Percentiles rank a stretch among this genome's conserved stretches.
Evolutionary conservation across 1,284 basidiomycete genomes (phyloP).

Genomic region (Macrocystidia cucumis): DNA sequence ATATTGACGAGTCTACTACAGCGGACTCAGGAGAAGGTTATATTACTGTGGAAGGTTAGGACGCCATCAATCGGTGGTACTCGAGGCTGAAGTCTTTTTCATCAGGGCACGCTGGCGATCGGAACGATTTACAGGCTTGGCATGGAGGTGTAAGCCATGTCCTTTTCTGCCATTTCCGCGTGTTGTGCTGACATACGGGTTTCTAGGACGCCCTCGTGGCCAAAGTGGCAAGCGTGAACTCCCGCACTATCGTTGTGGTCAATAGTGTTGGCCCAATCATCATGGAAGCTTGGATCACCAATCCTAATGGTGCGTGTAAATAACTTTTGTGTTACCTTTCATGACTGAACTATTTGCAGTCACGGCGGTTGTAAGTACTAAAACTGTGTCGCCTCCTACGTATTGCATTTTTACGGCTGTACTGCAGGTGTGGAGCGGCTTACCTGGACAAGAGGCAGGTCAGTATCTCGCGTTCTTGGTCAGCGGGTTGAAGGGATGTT

Average conservation of each 20-base stretch:
- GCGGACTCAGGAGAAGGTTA: conserved; percentile 45
- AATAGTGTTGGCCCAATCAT: conserved; percentile 67
- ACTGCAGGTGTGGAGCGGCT: conserved; percentile 42
- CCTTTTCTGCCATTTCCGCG: background rate
- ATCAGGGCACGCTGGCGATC: conserved; percentile 52
- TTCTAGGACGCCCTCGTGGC: conserved; percentile 48
- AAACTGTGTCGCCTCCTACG: background rate
- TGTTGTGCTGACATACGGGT: no score
- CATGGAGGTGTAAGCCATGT: conserved; percentile 40
- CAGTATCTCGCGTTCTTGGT: conserved; percentile 5
- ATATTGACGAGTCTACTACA: conserved; percentile 5
- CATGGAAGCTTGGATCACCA: conserved; percentile 61
- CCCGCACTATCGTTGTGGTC: conserved; percentile 70
- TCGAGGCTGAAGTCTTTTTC: background rate
- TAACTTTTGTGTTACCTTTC: background rate
- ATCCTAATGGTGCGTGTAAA: conserved; percentile 37
- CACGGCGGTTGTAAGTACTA: conserved; percentile 37
- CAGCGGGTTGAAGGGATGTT: no score
- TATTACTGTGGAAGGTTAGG: conserved; percentile 46
- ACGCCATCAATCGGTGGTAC: background rate
- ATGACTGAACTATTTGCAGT: conserved; percentile 19
- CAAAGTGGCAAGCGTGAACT: conserved; percentile 41
- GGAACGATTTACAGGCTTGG: conserved; percentile 66
- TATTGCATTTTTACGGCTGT: background rate
- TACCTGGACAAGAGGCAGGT: conserved; percentile 70